These are phyloP conservation scores for Backusella australiensis DNA, from an alignment of 192 early-diverging fungal species.

Conservation along the genomic window DNA sequence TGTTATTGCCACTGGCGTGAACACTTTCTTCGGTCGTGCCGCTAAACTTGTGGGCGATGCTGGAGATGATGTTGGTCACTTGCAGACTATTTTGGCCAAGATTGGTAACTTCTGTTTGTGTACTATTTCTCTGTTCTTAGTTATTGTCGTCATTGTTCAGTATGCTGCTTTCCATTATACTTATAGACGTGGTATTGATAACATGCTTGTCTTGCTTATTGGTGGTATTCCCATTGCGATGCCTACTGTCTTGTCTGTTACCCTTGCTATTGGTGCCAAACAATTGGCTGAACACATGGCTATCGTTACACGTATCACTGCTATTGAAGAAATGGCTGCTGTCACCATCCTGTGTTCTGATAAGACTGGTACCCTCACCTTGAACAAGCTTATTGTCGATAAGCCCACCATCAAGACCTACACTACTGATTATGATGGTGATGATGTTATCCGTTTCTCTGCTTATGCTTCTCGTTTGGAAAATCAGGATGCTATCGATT, in stretches of 20 bases:
- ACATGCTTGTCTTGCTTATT: slow-evolving; percentile 76
- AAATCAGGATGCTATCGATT: slow-evolving; percentile 82
- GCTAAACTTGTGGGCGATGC: slow-evolving; percentile 75
- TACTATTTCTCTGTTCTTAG: slow-evolving; percentile 68
- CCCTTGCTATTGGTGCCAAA: slow-evolving; percentile 71
- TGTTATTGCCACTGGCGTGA: slow-evolving; percentile 73
- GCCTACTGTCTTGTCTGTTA: slow-evolving; percentile 78
- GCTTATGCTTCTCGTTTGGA: slow-evolving; percentile 74
- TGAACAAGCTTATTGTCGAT: slow-evolving; percentile 79
- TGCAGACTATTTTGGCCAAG: slow-evolving; percentile 69
- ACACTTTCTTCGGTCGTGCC: slow-evolving; percentile 83
- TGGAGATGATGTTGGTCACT: slow-evolving; percentile 72
- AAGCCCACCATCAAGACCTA: slow-evolving; percentile 68
- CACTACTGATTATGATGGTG: slow-evolving; percentile 50
- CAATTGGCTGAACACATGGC: slow-evolving; percentile 50
- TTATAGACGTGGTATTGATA: slow-evolving; percentile 77
- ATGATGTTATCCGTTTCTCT: slow-evolving; percentile 62
- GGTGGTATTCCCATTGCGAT: slow-evolving; percentile 82
- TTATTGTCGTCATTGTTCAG: slow-evolving; percentile 67
- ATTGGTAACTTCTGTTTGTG: slow-evolving; percentile 78
- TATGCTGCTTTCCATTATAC: slow-evolving; percentile 65
- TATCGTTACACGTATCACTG: slow-evolving; percentile 28
- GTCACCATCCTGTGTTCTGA: slow-evolving; percentile 87
- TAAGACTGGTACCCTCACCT: slow-evolving; percentile 92
- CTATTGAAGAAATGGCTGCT: slow-evolving; percentile 64